These are phyloP conservation scores for Aspergillus nidulans DNA, from an alignment of 495 filamentous ascomycete genomes.

Conservation along the genomic window DNA sequence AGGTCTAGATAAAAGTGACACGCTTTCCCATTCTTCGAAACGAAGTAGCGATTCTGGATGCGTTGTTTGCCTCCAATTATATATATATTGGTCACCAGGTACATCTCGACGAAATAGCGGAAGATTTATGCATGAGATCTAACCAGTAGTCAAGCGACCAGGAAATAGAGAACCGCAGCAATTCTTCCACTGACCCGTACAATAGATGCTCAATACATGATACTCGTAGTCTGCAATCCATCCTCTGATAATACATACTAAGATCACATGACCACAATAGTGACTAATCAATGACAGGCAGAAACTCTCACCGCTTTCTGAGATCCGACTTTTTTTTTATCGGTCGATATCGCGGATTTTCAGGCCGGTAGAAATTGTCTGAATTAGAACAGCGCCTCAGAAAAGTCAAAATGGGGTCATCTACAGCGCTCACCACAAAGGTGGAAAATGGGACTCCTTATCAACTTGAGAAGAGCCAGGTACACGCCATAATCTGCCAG, in stretches of 20 bases:
- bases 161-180: too few relatives aligned
- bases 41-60: too few relatives aligned
- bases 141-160: too few relatives aligned
- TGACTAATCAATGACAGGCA: conserved; percentile 23
- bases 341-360: conserved; percentile 28
- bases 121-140: too few relatives aligned
- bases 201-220: too few relatives aligned
- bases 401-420: conserved; percentile 39
- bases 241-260: background rate
- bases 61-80: too few relatives aligned
- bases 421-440: conserved; percentile 48
- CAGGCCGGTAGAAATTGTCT: conserved; percentile 25
- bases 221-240: too few relatives aligned
- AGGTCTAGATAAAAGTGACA: too few relatives aligned
- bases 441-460: conserved; percentile 55
- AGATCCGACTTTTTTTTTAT: conserved; percentile 31
- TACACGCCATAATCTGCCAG: conserved; percentile 23
- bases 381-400: conserved; percentile 6
- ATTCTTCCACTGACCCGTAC: too few relatives aligned
- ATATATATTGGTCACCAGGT: too few relatives aligned
- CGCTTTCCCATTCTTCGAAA: too few relatives aligned
- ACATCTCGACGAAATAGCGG: too few relatives aligned
- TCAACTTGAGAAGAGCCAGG: conserved; percentile 61
- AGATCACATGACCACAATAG: background rate
- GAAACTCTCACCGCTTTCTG: conserved; percentile 39